These are phyloP conservation scores for Naematelia aurantialba DNA, from an alignment of 768 basidiomycete species.

Conservation along the genomic window DNA sequence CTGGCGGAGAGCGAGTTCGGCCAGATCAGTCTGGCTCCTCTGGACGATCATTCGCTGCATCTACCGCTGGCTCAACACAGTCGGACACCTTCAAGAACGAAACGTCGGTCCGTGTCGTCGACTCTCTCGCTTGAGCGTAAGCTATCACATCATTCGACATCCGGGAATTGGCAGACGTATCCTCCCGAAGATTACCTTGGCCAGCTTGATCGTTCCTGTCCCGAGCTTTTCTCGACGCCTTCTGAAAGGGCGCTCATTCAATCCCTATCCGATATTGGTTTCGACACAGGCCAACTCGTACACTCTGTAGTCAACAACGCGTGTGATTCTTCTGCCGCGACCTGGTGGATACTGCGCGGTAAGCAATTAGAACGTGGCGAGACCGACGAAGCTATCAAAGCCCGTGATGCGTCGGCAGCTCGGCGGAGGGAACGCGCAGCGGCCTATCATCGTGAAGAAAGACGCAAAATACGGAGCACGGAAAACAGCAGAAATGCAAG, in stretches of 20 bases:
- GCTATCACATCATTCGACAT: conserved; percentile 51
- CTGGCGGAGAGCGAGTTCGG: conserved; percentile 11
- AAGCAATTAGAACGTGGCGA: conserved; percentile 65
- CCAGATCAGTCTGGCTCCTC: conserved; percentile 11
- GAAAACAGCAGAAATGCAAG: neutral
- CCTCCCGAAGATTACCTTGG: conserved; percentile 54
- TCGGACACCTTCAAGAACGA: conserved; percentile 90
- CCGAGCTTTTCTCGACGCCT: conserved; percentile 81
- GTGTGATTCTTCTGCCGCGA: conserved; percentile 82
- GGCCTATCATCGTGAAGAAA: conserved; percentile 28
- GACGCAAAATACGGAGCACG: conserved; percentile 21
- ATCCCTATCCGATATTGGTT: conserved; percentile 67
- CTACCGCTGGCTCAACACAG: conserved; percentile 56
- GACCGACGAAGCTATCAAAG: conserved; percentile 50
- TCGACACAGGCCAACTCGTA: conserved; percentile 92
- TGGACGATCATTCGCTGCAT: conserved; percentile 54
- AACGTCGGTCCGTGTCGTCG: conserved; percentile 90
- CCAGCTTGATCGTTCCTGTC: conserved; percentile 47
- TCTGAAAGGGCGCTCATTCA: conserved; percentile 77
- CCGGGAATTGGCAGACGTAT: conserved; percentile 53
- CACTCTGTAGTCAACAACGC: conserved; percentile 88
- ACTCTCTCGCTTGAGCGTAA: conserved; percentile 55
- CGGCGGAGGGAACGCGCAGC: conserved; percentile 25
- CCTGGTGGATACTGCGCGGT: conserved; percentile 85
- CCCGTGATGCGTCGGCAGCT: conserved; percentile 28